A percentile compares a stretch with the other conserved stretches of the same genome.
phyloP scores from a whole-genome alignment of 345 rosid species.

The Syzygium grande region DNA sequence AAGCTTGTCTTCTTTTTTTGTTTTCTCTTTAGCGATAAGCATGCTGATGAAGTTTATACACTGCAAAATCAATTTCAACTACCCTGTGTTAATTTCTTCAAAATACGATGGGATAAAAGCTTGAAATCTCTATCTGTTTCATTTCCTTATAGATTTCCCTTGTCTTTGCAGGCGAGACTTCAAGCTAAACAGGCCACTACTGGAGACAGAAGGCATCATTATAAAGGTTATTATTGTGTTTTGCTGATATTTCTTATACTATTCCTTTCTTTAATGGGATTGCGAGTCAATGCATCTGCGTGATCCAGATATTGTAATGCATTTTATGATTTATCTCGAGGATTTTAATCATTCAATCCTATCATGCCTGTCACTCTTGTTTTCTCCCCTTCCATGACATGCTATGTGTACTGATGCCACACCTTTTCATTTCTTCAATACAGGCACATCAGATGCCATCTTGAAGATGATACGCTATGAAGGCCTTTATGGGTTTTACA shows the following conservation, averaged over 20 bases:
- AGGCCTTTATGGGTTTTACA: slow-evolving; percentile 81
- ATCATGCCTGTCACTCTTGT: background rate
- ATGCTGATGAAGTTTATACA: background rate
- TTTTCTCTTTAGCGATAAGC: background rate
- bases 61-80: background rate
- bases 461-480: slow-evolving; percentile 82
- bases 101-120: background rate
- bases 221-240: slow-evolving; percentile 45
- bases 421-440: background rate
- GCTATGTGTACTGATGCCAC: background rate
- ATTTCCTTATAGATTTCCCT: background rate
- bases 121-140: background rate
- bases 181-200: slow-evolving; percentile 78
- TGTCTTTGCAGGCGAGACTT: slow-evolving; percentile 58
- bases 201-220: slow-evolving; percentile 70
- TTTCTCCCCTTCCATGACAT: background rate
- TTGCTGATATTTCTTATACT: background rate
- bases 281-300: background rate
- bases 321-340: background rate
- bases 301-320: background rate
- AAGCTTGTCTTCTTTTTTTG: background rate
- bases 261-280: background rate
- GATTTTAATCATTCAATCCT: background rate
- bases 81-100: background rate
- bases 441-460: slow-evolving; percentile 80